Percentiles rank a stretch among this genome's conserved stretches.
Conservation (phyloP, 83 land plant species). For the Picea engelmannii region DNA sequence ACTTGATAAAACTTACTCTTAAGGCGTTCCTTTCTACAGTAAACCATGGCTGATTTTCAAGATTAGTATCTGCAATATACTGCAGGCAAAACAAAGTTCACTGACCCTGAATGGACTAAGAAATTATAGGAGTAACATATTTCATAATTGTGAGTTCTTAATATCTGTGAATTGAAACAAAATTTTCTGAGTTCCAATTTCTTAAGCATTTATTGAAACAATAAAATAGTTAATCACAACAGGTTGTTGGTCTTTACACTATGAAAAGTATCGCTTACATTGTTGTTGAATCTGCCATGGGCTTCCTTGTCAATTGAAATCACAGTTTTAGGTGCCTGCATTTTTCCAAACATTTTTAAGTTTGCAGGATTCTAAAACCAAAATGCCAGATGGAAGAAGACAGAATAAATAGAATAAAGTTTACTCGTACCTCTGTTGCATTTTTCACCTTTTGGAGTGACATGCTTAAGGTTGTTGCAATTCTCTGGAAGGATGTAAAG, state of each 20-base stretch:
- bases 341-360: neutral
- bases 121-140: neutral
- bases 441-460: constrained; percentile 58
- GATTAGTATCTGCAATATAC: constrained; percentile 58
- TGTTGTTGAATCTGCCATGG: constrained; percentile 41
- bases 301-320: constrained; percentile 5
- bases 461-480: constrained; percentile 62
- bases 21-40: constrained; percentile 30
- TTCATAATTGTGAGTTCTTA: neutral
- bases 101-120: neutral
- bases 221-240: neutral
- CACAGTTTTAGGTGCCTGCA: constrained; percentile 54
- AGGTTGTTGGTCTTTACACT: constrained; percentile 40
- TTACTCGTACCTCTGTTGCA: constrained; percentile 60
- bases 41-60: constrained; percentile 66
- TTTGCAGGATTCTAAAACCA: neutral
- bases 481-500: constrained; percentile 38
- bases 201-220: neutral
- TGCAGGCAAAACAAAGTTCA: constrained; percentile 26
- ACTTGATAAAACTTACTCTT: constrained; percentile 9
- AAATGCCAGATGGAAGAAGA: neutral
- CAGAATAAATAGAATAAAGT: neutral
- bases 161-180: neutral
- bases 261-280: constrained; percentile 59
- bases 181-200: neutral